These are phyloP conservation scores for Sinapis alba DNA, from an alignment of 441 rosid species.

Conservation along the genomic window DNA sequence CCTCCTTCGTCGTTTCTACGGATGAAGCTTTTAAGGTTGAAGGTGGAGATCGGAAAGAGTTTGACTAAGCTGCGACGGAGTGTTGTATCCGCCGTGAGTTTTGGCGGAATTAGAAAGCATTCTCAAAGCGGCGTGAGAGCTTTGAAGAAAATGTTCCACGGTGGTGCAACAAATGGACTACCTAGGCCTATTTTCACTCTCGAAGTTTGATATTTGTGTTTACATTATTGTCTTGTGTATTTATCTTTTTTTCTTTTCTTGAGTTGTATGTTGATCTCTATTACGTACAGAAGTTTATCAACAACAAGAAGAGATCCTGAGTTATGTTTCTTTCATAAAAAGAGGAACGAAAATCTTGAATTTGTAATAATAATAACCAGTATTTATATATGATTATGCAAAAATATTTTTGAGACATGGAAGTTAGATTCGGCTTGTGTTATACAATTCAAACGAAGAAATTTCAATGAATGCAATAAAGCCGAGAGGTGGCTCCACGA, in stretches of 20 bases:
- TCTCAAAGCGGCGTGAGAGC: slow-evolving; percentile 35
- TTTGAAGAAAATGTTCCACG: slow-evolving; percentile 50
- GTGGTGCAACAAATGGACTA: slow-evolving; percentile 42
- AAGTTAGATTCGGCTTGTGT: not conserved
- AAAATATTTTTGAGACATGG: not conserved
- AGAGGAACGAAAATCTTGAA: not conserved
- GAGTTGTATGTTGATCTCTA: slow-evolving; percentile 13
- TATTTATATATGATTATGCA: not conserved
- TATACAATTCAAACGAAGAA: not conserved
- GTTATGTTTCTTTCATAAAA: not conserved
- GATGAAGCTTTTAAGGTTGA: slow-evolving; percentile 54
- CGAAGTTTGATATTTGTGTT: slow-evolving; percentile 13
- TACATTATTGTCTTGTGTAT: not conserved
- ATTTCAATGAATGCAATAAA: not conserved
- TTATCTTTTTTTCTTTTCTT: not conserved
- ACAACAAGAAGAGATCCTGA: slow-evolving; percentile 16
- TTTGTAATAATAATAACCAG: not conserved
- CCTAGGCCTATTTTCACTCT: slow-evolving; percentile 39
- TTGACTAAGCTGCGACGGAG: slow-evolving; percentile 56
- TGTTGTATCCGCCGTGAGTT: slow-evolving; percentile 40
- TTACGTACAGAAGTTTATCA: slow-evolving; percentile 19
- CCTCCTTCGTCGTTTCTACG: slow-evolving; percentile 44
- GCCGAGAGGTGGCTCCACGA: not conserved
- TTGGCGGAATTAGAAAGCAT: slow-evolving; percentile 32
- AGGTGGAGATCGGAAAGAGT: slow-evolving; percentile 65